Evolutionary conservation across 2,329 filamentous ascomycete species (phyloP), one percentile per base, ranked within the genome.

Genomic region (Leptographium galeiforme): DNA sequence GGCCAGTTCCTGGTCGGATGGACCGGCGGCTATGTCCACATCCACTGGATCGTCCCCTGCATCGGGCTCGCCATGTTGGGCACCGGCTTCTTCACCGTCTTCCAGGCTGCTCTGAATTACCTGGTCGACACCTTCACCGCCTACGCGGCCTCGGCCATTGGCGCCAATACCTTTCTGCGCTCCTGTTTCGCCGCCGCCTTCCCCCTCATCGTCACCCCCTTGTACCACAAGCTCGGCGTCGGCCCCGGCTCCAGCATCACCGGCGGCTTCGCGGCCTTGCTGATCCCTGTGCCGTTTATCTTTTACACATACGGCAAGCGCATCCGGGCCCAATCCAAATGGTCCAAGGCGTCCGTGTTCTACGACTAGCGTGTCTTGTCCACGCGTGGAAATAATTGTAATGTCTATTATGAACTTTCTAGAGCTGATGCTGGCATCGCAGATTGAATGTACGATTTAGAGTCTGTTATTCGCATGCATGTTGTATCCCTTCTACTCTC

Each of bases 151-250:
- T 71, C 68, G 48, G 73, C 70, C 8, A 64, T 75, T 11, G 70
- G 62, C 4, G 72, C 72, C 36, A 66, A 65, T 30, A 72, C 70
- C 18, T 65, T 76, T 4, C 61, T 75, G 40, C 67, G 73, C 5
- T 73, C 68, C 34, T 60, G 79, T 12, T 73, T 73, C 4, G 74
- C 73, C 2, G 75, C 77, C 32, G 72, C 71, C 8, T 70, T 79
- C 50, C 76, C 76, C 12, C 66, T 79, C 1, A 76, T 77, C 40
- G 74, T 71, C 1, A 70, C 72, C 1, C 57, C 55, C 12, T 66
- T 79, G 66, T 78, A 76, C 57, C 57, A 59, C 0, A 52, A 44
- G 1, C 62, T 74, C 8, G 70, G 69, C 2, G 71, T 72, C 43
- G 71, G 70, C 2, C 68, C 70, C 0, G 64, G 68, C 34, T 53